Conservation (phyloP, 371 early-diverging fungal species). For the Syncephalis plumigaleata region DNA sequence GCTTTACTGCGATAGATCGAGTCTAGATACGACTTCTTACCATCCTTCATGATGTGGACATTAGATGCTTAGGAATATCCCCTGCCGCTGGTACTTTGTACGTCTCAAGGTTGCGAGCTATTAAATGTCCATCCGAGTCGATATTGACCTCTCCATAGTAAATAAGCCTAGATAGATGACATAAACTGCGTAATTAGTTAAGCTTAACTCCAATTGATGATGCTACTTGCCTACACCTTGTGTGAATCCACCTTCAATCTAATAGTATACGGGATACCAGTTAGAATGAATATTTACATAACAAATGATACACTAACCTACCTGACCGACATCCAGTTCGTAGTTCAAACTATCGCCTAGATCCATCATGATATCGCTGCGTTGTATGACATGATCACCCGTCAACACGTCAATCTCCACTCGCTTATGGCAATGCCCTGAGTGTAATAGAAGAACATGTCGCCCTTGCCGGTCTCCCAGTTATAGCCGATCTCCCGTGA, state of each 20-base stretch:
- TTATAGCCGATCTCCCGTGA: slow-evolving; percentile 48
- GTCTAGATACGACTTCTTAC: slow-evolving; percentile 27
- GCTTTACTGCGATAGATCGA: slow-evolving; percentile 66
- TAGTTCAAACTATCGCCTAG: slow-evolving; percentile 55
- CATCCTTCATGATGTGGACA: slow-evolving; percentile 35
- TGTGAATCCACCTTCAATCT: slow-evolving; percentile 51
- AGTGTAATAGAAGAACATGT: slow-evolving; percentile 51
- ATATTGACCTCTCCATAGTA: slow-evolving; percentile 51
- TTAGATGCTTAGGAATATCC: slow-evolving; percentile 58
- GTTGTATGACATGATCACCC: slow-evolving; percentile 42
- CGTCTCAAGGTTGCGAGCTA: slow-evolving; percentile 54
- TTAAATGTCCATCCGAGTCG: slow-evolving; percentile 34
- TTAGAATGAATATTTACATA: neutral
- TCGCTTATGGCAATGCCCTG: slow-evolving; percentile 53
- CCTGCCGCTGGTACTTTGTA: slow-evolving; percentile 66
- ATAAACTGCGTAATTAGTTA: neutral
- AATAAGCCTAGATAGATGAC: neutral
- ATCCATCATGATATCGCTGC: slow-evolving; percentile 57
- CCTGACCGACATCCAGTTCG: slow-evolving; percentile 57
- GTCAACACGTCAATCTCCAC: slow-evolving; percentile 65
- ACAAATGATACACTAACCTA: slow-evolving; percentile 6
- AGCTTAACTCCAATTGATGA: neutral
- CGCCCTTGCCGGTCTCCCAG: slow-evolving; percentile 41
- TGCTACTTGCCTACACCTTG: slow-evolving; percentile 49
- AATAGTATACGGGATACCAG: neutral